Base-by-base conservation (phyloP, 1,284 basidiomycete species). In the Tylopilus sp. region DNA sequence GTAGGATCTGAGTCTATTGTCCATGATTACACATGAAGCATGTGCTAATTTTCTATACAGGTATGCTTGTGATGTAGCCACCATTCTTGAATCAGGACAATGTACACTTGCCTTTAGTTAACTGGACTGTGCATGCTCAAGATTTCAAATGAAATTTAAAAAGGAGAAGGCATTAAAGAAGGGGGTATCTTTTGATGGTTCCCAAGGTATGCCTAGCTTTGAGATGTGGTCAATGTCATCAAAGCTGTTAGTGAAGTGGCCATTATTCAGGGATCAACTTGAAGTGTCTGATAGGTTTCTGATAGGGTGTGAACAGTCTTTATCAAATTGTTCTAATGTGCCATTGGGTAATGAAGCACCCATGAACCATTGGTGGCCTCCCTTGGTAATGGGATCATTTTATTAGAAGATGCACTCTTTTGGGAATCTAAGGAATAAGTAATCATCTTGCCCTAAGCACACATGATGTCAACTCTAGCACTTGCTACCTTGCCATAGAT, bases 381-480 rank as follows among this genome's bases (percentile, higher is more conserved):
- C 60, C 8, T 7, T 19, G 29, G 10, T 19, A 3, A 7, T 24
- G 5, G n/a, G 41, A 22, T 19, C 1, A 36, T 55, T 6, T 6
- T 44, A 1, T 9, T 4, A 16, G 41, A 19, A 15, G 6, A 18
- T 9, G 49, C 49, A 9, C 26, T 7, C 4, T 1, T 1, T 10
- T 4, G 52, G 58, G 0, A 83, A 72, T 0, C 76, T 65, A 1
- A 83, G 47, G 67, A 83, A 84, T 1, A 81, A 7, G 29, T 82
- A 79, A 58, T 84, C 77, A 60, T 85, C 82, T 0, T 55, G 36
- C 36, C 22, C 13, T 33, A 10, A 8, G 36, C 32, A 7, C 53
- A n/a, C 33, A 54, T 33, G 16, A 54, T 36, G 53, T 54, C 53
- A 9, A 32, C 33, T 5, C 29, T 33, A 9, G 33, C 29, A 9